Conservation (phyloP, 352 stramenopile species). For the Salisapilia sapeloensis region DNA sequence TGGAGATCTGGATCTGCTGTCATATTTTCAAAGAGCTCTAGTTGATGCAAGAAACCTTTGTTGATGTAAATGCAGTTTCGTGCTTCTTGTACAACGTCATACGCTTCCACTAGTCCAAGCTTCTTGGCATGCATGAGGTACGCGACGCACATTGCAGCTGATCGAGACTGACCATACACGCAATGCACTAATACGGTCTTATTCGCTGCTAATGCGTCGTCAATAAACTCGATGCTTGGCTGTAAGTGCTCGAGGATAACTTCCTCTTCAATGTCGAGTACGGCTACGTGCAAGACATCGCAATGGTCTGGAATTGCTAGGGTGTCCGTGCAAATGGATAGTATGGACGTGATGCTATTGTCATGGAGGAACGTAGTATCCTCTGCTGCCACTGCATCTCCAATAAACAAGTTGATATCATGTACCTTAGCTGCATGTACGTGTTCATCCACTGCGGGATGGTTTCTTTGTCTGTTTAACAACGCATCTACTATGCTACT, state of each 20-base stretch:
- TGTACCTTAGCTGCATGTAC: slow-evolving; percentile 21
- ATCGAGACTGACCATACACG: slow-evolving; percentile 65
- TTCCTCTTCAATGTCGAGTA: slow-evolving; percentile 65
- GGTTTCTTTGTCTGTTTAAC: slow-evolving; percentile 17
- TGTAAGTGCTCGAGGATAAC: slow-evolving; percentile 46
- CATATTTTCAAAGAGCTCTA: slow-evolving; percentile 60
- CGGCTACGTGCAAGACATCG: slow-evolving; percentile 28
- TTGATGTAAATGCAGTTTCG: slow-evolving; percentile 71
- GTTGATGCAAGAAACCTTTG: slow-evolving; percentile 41
- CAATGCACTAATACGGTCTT: slow-evolving; percentile 43
- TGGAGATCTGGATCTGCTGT: slow-evolving; percentile 13
- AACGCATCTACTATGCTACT: slow-evolving; percentile 17
- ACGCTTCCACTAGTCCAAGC: slow-evolving; percentile 24
- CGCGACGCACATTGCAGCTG: slow-evolving; percentile 49
- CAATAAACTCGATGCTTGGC: slow-evolving; percentile 24
- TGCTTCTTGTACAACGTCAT: slow-evolving; percentile 32
- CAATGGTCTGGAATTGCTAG: slow-evolving; percentile 15
- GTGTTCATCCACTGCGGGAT: slow-evolving; percentile 24
- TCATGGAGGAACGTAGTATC: slow-evolving; percentile 18
- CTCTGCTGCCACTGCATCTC: slow-evolving; percentile 23
- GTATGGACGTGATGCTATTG: slow-evolving; percentile 22
- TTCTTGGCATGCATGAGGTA: slow-evolving; percentile 38
- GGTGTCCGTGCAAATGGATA: slow-evolving; percentile 42
- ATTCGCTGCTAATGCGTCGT: slow-evolving; percentile 1
- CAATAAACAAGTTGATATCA: slow-evolving; percentile 32